Evolutionary conservation across 202 grass and related monocot genomes (phyloP), one percentile per base, ranked within the genome.

Genomic region (Digitaria exilis): DNA sequence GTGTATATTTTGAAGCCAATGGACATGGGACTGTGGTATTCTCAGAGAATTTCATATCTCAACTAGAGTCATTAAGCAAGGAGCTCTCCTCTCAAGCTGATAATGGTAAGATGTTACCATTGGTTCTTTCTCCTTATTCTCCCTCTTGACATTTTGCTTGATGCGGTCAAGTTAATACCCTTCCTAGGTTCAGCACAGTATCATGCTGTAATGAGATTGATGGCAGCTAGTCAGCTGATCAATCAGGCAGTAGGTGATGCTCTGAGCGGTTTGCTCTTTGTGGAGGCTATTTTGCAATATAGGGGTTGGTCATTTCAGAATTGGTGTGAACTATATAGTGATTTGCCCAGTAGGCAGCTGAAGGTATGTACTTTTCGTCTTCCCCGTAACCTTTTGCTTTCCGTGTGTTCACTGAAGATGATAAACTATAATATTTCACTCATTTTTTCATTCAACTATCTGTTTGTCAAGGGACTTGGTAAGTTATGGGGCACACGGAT

Each of bases 1-100:
- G 96, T 25, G 83, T 98, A 65, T 98, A 98, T 82, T 95, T 98
- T 87, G 96, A 98, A 84, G 92, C 96, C 54, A 98, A 98, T 69
- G 92, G 95, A 64, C 95, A 98, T 18, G 92, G 95, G 42, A 98
- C 90, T 30, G 68, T 98, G 19, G 51, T 98, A 50, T 98, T 95
- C 80, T 84, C 87, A 3, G 80, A 91, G 77, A 79, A 77, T 37
- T 87, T 95, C 87, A 76, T 93, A 43, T 82, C 79, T 29, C 75
- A 37, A 19, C 65, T 98, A 67, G 76, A 91, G 65, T 84, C 52
- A 64, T 60, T 86, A 55, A 81, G 37, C 24, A 77, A 72, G 30
- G 85, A 78, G 43, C 69, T 95, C 49, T 52, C 68, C 29, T 80
- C 89, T 63, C 69, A 75, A 78, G 77, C 78, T 88, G 24, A 45